Percentiles rank a stretch among this genome's conserved stretches.
These are phyloP conservation scores for Flaveria bidentis DNA, from an alignment of 129 eudicot species.

Conservation along the genomic window DNA sequence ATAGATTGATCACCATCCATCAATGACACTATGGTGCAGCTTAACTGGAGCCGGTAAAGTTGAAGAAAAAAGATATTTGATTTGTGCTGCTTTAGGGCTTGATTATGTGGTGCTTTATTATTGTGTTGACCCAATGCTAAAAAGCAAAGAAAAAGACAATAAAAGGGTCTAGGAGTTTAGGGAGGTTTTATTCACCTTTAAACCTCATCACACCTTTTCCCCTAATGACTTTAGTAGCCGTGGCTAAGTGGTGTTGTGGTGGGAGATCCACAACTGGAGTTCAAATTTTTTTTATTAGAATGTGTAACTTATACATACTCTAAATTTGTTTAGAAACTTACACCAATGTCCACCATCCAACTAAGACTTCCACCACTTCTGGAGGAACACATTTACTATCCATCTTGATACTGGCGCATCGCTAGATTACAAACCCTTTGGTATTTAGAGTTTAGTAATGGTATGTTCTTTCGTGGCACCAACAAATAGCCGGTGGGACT, in stretches of 20 bases:
- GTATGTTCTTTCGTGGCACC: background rate
- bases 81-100: slow-evolving; percentile 28
- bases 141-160: slow-evolving; percentile 18
- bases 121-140: slow-evolving; percentile 7
- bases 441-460: background rate
- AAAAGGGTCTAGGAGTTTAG: slow-evolving; percentile 14
- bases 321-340: no score
- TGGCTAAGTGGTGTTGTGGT: no score
- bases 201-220: background rate
- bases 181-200: slow-evolving; percentile 15
- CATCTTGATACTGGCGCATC: no score
- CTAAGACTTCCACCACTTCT: no score
- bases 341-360: no score
- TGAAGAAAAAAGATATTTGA: background rate
- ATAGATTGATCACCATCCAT: slow-evolving; percentile 23
- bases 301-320: no score
- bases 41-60: slow-evolving; percentile 18
- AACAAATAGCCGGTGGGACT: slow-evolving; percentile 11
- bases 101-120: slow-evolving; percentile 28
- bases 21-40: slow-evolving; percentile 19
- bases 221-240: no score
- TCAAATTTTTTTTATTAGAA: no score
- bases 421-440: no score
- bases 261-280: no score
- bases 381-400: no score